phyloP scores from a whole-genome alignment of 257 asterid species.

The Plectranthus barbatus region DNA sequence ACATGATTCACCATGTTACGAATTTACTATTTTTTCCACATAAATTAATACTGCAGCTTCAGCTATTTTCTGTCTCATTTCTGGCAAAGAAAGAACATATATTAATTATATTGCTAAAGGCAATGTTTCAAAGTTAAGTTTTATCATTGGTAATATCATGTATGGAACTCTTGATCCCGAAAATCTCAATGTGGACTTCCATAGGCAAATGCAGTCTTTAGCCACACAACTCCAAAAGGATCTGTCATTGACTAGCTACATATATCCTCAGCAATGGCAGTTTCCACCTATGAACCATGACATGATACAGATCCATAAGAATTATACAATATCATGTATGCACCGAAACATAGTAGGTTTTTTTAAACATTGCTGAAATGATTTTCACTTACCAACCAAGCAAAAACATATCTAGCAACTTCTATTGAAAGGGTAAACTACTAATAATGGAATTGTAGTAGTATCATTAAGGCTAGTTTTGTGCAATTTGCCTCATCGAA shows the following conservation, averaged over 20 bases:
- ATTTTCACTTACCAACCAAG: not conserved
- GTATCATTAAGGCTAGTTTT: not conserved
- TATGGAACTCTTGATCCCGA: not conserved
- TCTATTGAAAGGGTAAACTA: not conserved
- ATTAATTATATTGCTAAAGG: not conserved
- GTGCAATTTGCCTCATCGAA: constrained; percentile 7
- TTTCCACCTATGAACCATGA: not conserved
- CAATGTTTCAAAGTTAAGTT: not conserved
- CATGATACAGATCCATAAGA: constrained; percentile 4
- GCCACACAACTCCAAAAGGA: not conserved
- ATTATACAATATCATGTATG: not conserved
- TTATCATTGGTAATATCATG: not conserved
- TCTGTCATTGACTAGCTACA: not conserved
- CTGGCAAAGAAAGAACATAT: not conserved
- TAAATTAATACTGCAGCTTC: not conserved
- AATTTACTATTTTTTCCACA: not conserved
- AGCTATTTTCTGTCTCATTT: not conserved
- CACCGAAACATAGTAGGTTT: not conserved
- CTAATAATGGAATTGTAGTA: not conserved
- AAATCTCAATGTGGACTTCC: not conserved
- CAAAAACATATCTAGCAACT: not conserved
- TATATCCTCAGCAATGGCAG: not conserved
- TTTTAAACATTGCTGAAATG: not conserved
- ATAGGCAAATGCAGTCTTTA: not conserved
- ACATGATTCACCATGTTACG: too few relatives aligned